Evolutionary conservation across 306 rosid genomes (phyloP), one percentile per base, ranked within the genome.

Genomic region (Cicer judaicum): DNA sequence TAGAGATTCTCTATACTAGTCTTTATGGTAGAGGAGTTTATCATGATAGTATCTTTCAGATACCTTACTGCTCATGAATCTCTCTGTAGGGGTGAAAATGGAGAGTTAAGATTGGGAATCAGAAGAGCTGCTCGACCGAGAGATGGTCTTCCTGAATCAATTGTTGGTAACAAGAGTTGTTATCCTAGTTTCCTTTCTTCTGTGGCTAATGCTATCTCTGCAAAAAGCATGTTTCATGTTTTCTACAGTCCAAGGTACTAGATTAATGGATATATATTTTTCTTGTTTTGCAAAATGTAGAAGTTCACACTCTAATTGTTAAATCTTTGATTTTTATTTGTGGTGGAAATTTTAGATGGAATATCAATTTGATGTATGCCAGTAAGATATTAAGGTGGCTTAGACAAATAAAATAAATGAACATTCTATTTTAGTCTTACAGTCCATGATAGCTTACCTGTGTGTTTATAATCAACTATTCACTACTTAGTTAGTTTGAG

Each of bases 221-320:
- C 92, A 18, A 89, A 85, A 86, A 91, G 92, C 89, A 78, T 77
- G 85, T 93, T 93, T 82, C 94, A 89, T 89, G 96, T 93, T 75
- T 89, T 89, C 90, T 91, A 86, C 88, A 88, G 92, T 80, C 98
- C 98, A 80, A 93, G 98, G 98, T 93, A 89, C 52, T 55, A 48
- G 13, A 46, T 54, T 76, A 44, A 61, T 43, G 41, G 44, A 69
- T 43, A n/a, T 36, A 36, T 46, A 55, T 67, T 60, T 77, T 73
- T 47, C 80, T 63, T 60, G n/a, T 19, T 73, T 48, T 49, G 10
- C 53, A 43, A 74, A 40, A 64, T 55, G 36, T 59, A 46, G 44
- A 49, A 70, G 15, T 46, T 50, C 39, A 43, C 42, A 39, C 29
- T 24, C 19, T 36, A 54, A 68, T 53, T 41, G 52, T 57, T 15